Evolutionary conservation across 2,329 filamentous ascomycete species (phyloP).

Genomic region (Eurotiales sp.): DNA sequence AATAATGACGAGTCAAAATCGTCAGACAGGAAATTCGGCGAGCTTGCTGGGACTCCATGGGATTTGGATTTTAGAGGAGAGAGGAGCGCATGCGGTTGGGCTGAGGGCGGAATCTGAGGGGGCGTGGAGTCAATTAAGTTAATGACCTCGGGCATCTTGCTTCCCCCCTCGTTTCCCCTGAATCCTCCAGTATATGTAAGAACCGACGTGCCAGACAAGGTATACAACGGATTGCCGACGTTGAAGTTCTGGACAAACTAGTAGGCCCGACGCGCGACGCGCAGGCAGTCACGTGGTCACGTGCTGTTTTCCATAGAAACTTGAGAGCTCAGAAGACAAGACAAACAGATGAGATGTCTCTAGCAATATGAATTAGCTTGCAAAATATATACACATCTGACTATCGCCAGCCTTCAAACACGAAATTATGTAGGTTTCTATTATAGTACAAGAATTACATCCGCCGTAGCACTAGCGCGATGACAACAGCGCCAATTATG

Average conservation of each 20-base stretch:
- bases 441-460: conserved; percentile 1
- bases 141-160: conserved; percentile 42
- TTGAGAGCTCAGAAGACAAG: too few relatives aligned
- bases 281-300: not conserved
- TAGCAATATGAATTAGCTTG: not conserved
- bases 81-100: conserved; percentile 14
- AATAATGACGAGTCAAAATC: conserved; percentile 16
- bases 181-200: too few relatives aligned
- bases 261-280: not conserved
- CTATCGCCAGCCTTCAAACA: not conserved
- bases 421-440: not conserved
- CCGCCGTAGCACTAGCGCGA: conserved; percentile 22
- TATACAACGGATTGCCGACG: not conserved
- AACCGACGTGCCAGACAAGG: not conserved
- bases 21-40: conserved; percentile 14
- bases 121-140: conserved; percentile 35
- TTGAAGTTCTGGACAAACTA: not conserved
- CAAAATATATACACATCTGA: not conserved
- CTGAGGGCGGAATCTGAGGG: conserved; percentile 17
- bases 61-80: not conserved
- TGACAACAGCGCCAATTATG: conserved; percentile 26
- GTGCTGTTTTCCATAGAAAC: not conserved
- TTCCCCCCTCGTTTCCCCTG: not conserved
- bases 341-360: too few relatives aligned
- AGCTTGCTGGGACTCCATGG: conserved; percentile 10